Base-by-base conservation (phyloP, 306 rosid genomes). In the Luffa acutangula region DNA sequence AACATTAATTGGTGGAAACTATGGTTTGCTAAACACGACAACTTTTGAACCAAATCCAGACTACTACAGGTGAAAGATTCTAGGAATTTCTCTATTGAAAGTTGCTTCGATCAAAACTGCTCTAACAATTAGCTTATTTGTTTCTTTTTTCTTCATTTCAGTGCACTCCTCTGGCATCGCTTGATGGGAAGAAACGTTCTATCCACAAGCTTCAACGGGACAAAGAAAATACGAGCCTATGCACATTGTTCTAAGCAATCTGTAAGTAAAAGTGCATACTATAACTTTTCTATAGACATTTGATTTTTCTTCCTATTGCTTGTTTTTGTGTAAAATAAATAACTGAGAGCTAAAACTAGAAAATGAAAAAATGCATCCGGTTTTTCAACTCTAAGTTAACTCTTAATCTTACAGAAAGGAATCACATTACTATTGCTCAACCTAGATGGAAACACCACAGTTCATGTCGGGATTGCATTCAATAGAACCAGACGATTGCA, bases 131-230 rank as follows among this genome's bases (percentile, higher is more conserved):
- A 72, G 21, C 39, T 70, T 10, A 36, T 15, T 69, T 43, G 54
- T 20, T 69, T 69, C 12, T 36, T 43, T 12, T 10, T 59, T 70
- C n/a, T 65, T 65, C 14, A 8, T 62, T 74, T 67, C 88, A 95
- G 99, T 75, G 97, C 99, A 78, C 97, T 95, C 78, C 87, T 95
- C 54, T 95, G 96, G 96, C 97, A 93, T 80, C 84, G 89, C 51
- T 87, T 96, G 69, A 96, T 93, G 99, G 99, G 99, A 80, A 69
- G 82, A 59, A 89, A 87, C 13, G 97, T 89, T 36, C 85, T 93
- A 4, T 76, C 92, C 12, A 84, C 97, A 20, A 83, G 59, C 82
- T 96, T 95, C 82, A 76, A 54, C 7, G 96, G 94, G 78, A 84
- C 98, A 0, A 89, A 86, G 58, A 84, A 85, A 79, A 85, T 91